Base-by-base conservation (phyloP, 768 basidiomycete species). In the Psilocybe azurescens region DNA sequence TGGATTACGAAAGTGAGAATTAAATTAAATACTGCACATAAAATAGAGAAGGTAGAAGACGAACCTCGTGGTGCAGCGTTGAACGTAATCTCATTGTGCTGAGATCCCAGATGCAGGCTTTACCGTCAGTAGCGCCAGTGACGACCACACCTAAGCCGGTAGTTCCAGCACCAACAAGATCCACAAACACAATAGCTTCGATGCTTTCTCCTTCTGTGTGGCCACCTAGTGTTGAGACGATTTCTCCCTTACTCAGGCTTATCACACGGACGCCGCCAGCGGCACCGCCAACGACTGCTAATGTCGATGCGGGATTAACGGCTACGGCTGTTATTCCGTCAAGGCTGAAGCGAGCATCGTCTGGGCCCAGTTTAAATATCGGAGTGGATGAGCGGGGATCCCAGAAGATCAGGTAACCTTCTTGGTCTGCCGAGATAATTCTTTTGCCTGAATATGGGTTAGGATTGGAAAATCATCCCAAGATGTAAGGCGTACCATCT, bases 41-140 rank as follows among this genome's bases (percentile, higher is more conserved):
- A 28, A 32, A 51, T 28, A 48, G 29, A 48, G 56, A 46, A 53
- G 38, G 52, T 36, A 48, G 56, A 52, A 46, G 14, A 79, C 86
- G 55, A 63, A 96, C 96, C 74, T 88, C 80, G 70, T 99, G 96
- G 64, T 89, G 81, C 5, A 97, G 78, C 13, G 92, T 95, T 16
- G 89, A 83, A 59, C 97, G 85, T 55, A 95, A 73, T 63, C 91
- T 83, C 83, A 93, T 93, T 28, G 94, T 96, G 53, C 83, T 83
- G 47, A 96, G 81, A 77, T 99, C 97, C 95, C 97, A 99, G 36
- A 98, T 88, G 68, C 92, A 94, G 16, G 89, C 91, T 72, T 94
- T 96, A 0, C 95, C 95, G 70, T 99, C 97, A 3, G 97, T 98
- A 4, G 87, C 95, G 10, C 93, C 96, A 2, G 92, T 94, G 0